Evolutionary conservation across 73 alveolate species (phyloP), one percentile per base, ranked within the genome.

Genomic region (Stentor coeruleus): DNA sequence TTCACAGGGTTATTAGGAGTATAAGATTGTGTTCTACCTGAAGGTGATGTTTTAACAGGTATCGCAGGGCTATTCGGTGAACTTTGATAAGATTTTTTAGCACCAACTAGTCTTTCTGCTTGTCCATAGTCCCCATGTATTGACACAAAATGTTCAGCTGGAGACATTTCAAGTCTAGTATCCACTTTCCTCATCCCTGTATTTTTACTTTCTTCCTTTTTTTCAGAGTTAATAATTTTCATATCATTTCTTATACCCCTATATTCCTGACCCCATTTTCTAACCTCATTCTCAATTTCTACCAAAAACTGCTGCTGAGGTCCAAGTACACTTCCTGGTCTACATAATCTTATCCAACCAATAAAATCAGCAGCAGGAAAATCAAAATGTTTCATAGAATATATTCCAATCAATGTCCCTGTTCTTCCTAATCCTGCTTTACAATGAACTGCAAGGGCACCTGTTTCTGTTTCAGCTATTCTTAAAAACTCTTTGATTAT

Each of bases 361-460:
- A 93, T 92, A 38, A 92, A 92, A 33, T 92, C 93, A 0, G 94
- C 91, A 37, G 98, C 97, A 26, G 98, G 98, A 58, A 93, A 93
- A 40, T 89, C 88, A 82, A 81, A 93, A 79, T 91, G 95, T 83
- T 94, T 94, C 93, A 94, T 94, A 3, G 89, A 88, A 86, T 92
- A 94, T 35, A 89, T 76, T 37, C 96, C 97, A 58, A 96, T 95
- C 77, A 96, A 84, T 55, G 99, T 88, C 28, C 99, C 99, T 55
- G 99, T 96, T 77, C 99, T 89, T 3, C 99, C 99, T 6, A 96
- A 85, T 3, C 99, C 99, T 35, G 99, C 99, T 81, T 95, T 90
- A 83, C 99, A 96, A 86, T 96, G 99, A 35, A 96, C 96, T 58
- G 99, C 99, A 20, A 96, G 92, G 3, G 92, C 98, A 59, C 93